Conservation (phyloP, 345 rosid species). For the Gossypium longicalyx region DNA sequence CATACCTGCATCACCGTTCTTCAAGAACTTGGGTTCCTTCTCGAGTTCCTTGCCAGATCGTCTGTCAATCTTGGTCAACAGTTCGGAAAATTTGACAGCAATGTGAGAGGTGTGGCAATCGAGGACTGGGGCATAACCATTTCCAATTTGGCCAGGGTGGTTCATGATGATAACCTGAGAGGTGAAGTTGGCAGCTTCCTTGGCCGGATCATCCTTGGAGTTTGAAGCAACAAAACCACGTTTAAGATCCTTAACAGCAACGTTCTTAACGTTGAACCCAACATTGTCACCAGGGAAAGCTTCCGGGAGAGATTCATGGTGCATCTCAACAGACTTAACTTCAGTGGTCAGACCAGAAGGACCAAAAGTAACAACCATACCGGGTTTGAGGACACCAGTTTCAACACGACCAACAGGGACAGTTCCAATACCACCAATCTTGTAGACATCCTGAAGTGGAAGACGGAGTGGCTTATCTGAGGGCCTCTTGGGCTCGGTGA, state of each 20-base stretch:
- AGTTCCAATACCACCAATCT: slow-evolving; percentile 61
- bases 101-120: slow-evolving; percentile 33
- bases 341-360: slow-evolving; percentile 28
- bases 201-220: slow-evolving; percentile 32
- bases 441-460: slow-evolving; percentile 61
- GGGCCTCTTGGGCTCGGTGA: slow-evolving; percentile 39
- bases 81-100: slow-evolving; percentile 27
- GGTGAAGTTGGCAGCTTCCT: slow-evolving; percentile 29
- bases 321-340: slow-evolving; percentile 31
- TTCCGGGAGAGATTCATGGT: slow-evolving; percentile 28
- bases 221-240: slow-evolving; percentile 30
- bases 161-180: slow-evolving; percentile 33
- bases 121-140: slow-evolving; percentile 28
- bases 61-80: slow-evolving; percentile 30
- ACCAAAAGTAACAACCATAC: slow-evolving; percentile 28
- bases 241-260: slow-evolving; percentile 30
- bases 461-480: slow-evolving; percentile 49
- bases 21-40: slow-evolving; percentile 31
- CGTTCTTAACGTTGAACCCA: slow-evolving; percentile 30
- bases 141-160: slow-evolving; percentile 33
- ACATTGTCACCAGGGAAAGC: slow-evolving; percentile 32
- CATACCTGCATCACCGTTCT: slow-evolving; percentile 29
- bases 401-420: slow-evolving; percentile 55
- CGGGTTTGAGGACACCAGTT: slow-evolving; percentile 36
- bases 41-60: slow-evolving; percentile 29